These are phyloP conservation scores for Penicillium paxilli DNA, from an alignment of 495 filamentous ascomycete genomes.

Conservation along the genomic window DNA sequence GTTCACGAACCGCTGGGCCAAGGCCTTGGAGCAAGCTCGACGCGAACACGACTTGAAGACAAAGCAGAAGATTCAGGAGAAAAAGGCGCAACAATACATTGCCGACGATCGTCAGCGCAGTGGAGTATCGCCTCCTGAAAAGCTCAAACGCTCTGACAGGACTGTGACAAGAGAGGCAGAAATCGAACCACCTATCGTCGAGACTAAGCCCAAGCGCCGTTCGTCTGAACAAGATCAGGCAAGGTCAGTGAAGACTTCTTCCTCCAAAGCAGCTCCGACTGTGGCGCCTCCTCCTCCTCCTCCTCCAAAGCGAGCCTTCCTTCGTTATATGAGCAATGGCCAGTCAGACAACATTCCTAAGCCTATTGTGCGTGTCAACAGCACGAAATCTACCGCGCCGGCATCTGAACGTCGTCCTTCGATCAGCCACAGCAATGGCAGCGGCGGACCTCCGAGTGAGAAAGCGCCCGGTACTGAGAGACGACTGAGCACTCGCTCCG, in stretches of 20 bases:
- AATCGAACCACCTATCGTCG: constrained; percentile 14
- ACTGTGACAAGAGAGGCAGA: constrained; percentile 13
- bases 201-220: constrained; percentile 25
- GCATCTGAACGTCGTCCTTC: constrained; percentile 31
- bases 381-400: constrained; percentile 30
- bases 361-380: constrained; percentile 37
- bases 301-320: constrained; percentile 30
- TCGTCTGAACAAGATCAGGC: constrained; percentile 17
- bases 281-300: too few species aligned
- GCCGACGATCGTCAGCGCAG: constrained; percentile 24
- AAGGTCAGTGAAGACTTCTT: constrained; percentile 18
- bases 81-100: constrained; percentile 17
- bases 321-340: constrained; percentile 43
- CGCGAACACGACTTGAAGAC: constrained; percentile 40
- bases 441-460: constrained; percentile 17
- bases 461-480: constrained; percentile 27
- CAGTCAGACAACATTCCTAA: constrained; percentile 36
- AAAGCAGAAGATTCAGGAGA: constrained; percentile 14
- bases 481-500: constrained; percentile 29
- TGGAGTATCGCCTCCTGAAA: constrained; percentile 15
- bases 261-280: constrained; percentile 29
- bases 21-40: constrained; percentile 40
- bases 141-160: constrained; percentile 12
- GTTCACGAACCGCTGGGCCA: constrained; percentile 41
- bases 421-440: constrained; percentile 32